Evolutionary conservation across 805 yeast genomes (phyloP).

Genomic region (Lachancea waltii): DNA sequence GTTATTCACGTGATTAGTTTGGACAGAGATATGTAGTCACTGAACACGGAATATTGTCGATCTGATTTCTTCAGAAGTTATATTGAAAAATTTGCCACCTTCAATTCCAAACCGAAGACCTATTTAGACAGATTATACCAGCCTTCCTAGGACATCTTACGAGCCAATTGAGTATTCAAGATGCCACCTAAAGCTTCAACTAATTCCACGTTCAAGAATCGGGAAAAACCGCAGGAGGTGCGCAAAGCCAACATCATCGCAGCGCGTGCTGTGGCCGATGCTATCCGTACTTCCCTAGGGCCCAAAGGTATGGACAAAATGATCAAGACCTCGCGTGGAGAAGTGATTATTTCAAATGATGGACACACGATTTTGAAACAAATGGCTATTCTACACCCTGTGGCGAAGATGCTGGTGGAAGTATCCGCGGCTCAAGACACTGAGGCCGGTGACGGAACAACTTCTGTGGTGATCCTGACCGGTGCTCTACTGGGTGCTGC

Average conservation of each 20-base stretch:
- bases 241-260: constrained; percentile 84
- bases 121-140: not conserved
- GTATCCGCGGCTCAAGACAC: constrained; percentile 96
- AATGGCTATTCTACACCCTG: constrained; percentile 98
- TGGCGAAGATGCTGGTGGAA: constrained; percentile 96
- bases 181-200: constrained; percentile 41
- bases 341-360: constrained; percentile 91
- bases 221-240: constrained; percentile 92
- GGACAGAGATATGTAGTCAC: not conserved
- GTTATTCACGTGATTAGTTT: not conserved
- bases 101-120: not conserved
- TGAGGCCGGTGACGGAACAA: constrained; percentile 99
- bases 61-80: not conserved
- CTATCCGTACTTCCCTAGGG: constrained; percentile 90
- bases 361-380: constrained; percentile 96
- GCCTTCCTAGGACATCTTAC: not conserved
- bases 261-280: constrained; percentile 92
- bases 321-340: constrained; percentile 91
- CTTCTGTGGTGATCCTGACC: constrained; percentile 91
- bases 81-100: constrained; percentile 10
- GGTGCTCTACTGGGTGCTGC: constrained; percentile 95
- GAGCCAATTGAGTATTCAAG: constrained; percentile 4
- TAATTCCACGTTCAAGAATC: constrained; percentile 85
- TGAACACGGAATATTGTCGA: too few species aligned
- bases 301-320: constrained; percentile 99